A percentile compares a stretch with the other conserved stretches of the same genome.
Conservation (phyloP, 2,329 filamentous ascomycete genomes). For the Furcasterigmium sp. region DNA sequence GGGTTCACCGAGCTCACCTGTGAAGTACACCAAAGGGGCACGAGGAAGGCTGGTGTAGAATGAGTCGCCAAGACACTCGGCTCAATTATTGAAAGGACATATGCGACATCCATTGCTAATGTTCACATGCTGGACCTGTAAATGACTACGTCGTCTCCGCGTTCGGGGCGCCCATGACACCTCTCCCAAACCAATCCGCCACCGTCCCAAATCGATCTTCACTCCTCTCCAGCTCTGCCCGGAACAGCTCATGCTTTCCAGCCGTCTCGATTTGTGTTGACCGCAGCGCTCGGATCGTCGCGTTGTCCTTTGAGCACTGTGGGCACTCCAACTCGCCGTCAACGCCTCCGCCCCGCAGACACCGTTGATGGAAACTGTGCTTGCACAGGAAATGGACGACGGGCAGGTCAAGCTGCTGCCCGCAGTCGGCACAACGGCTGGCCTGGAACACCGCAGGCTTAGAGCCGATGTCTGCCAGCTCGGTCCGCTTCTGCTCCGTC, state of each 20-base stretch:
- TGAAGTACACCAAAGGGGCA: too few species aligned
- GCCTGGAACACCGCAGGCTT: constrained; percentile 89
- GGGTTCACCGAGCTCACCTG: too few species aligned
- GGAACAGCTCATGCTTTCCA: constrained; percentile 84
- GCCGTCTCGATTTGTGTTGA: constrained; percentile 82
- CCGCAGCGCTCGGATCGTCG: constrained; percentile 82
- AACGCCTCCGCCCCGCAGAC: constrained; percentile 49
- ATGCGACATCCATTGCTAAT: too few species aligned
- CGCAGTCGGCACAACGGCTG: constrained; percentile 81
- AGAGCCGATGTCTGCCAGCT: constrained; percentile 69
- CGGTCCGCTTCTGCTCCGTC: constrained; percentile 71
- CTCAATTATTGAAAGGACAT: too few species aligned
- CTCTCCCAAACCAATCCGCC: constrained; percentile 90
- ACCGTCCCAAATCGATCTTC: constrained; percentile 85
- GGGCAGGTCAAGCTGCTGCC: constrained; percentile 73
- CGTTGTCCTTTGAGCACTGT: constrained; percentile 76
- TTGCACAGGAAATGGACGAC: constrained; percentile 96
- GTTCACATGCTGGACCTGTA: too few species aligned
- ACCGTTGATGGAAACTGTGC: constrained; percentile 92
- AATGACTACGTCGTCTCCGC: constrained; percentile 16
- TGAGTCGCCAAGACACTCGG: too few species aligned
- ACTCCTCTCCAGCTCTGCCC: constrained; percentile 69
- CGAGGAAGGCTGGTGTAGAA: too few species aligned
- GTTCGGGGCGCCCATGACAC: constrained; percentile 66
- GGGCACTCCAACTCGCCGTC: constrained; percentile 73